phyloP scores from a whole-genome alignment of 2,329 filamentous ascomycete genomes.

The Penicillium glabrum region DNA sequence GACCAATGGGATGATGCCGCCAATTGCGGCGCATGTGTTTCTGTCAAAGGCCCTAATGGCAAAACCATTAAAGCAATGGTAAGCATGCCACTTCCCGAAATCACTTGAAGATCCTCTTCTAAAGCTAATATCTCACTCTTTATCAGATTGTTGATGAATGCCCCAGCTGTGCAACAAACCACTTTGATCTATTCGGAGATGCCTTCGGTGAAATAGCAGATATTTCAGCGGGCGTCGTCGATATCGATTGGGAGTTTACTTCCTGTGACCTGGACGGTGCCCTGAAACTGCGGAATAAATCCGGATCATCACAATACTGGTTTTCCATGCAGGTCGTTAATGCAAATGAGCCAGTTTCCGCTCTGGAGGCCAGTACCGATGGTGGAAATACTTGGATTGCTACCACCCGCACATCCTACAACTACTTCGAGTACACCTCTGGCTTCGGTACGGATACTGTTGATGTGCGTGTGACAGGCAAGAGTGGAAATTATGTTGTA shows the following conservation, averaged over 20 bases:
- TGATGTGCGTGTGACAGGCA: conserved; percentile 57
- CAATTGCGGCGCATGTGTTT: conserved; percentile 63
- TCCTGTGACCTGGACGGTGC: conserved; percentile 53
- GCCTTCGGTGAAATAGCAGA: conserved; percentile 44
- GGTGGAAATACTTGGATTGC: conserved; percentile 58
- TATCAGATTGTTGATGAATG: conserved; percentile 57
- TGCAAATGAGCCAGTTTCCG: conserved; percentile 56
- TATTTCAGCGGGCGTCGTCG: conserved; percentile 53
- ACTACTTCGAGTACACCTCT: conserved; percentile 62
- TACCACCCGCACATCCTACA: conserved; percentile 57
- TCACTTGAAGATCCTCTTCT: background rate
- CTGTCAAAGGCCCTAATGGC: conserved; percentile 52
- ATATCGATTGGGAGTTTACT: conserved; percentile 52
- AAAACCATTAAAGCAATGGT: conserved; percentile 65
- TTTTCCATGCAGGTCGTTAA: conserved; percentile 67
- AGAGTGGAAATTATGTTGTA: conserved; percentile 51
- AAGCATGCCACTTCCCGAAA: conserved; percentile 18
- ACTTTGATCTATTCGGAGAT: conserved; percentile 57
- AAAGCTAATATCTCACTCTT: background rate
- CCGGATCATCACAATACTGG: conserved; percentile 49
- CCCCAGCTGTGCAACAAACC: conserved; percentile 54
- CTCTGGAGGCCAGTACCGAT: conserved; percentile 62
- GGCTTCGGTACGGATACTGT: conserved; percentile 59
- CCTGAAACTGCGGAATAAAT: conserved; percentile 55
- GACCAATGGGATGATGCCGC: conserved; percentile 55